Base-by-base conservation (phyloP, 768 basidiomycete genomes). In the Phylloporus arenicola region DNA sequence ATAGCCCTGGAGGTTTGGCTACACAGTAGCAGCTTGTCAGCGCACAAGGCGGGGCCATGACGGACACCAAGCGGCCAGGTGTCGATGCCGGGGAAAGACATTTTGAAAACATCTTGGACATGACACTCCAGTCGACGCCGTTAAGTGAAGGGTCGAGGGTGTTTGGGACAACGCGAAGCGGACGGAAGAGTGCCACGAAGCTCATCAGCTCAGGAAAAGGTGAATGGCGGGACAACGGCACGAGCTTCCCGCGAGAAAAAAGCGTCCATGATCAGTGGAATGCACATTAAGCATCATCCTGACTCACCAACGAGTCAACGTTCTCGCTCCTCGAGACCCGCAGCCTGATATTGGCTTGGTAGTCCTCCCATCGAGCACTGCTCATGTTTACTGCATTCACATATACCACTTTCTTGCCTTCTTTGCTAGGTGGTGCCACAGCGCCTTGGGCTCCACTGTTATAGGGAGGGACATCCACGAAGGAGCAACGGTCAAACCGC, bases 151-250 rank as follows among this genome's bases (percentile, higher is more conserved):
- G 81, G 62, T 70, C 78, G 56, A 75, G 81, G 0, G 89, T 88
- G 59, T 94, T 95, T 0, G 94, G 95, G 2, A 91, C 77, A 1
- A 98, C 68, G 4, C 79, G 75, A 35, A 70, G 74, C 0, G 95
- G 95, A 17, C 78, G 78, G 68, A 99, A 96, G 16, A 95, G 75
- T 0, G 77, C 70, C 22, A 96, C 90, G 47, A 99, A 85, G 1
- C 72, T 69, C 52, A 84, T 82, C 1, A 99, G 77, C 62, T 98
- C 95, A 0, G 89, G 88, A 5, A 96, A 78, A 0, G 88, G 77
- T 0, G 92, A 95, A 62, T 98, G 95, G 2, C 95, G 81, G 9
- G 82, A 81, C 6, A 98, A 74, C 1, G 92, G 92, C 7, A 88
- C 83, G 9, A 90, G 78, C 91, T 94, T 47, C 14, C 24, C 10